These are phyloP conservation scores for Pachysandra terminalis DNA, from an alignment of 164 flowering plant genomes.

Conservation along the genomic window DNA sequence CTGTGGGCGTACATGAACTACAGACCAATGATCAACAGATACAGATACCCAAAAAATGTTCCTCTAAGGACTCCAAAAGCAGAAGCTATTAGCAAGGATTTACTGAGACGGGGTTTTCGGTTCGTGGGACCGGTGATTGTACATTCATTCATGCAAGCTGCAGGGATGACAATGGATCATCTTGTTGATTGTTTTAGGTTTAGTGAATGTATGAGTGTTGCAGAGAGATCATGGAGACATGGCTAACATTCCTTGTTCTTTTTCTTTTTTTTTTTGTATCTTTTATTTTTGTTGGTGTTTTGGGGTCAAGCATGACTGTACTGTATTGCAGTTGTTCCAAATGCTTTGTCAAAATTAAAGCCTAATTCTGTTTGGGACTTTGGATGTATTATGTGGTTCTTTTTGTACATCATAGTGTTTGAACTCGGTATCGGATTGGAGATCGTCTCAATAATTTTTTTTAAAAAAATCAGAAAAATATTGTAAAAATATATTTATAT, in stretches of 20 bases:
- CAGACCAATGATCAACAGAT: slow-evolving; percentile 66
- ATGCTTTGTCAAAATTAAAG: too few species aligned
- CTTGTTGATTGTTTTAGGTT: slow-evolving; percentile 74
- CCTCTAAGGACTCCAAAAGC: slow-evolving; percentile 78
- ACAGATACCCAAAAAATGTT: slow-evolving; percentile 64
- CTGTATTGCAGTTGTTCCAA: too few species aligned
- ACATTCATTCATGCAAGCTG: slow-evolving; percentile 87
- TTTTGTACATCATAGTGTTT: too few species aligned
- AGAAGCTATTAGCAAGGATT: slow-evolving; percentile 74
- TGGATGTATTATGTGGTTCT: too few species aligned
- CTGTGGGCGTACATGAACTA: slow-evolving; percentile 72
- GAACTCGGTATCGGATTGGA: too few species aligned
- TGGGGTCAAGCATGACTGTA: too few species aligned
- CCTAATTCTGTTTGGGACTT: too few species aligned
- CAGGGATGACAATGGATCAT: slow-evolving; percentile 86
- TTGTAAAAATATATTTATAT: too few species aligned
- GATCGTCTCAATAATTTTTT: too few species aligned
- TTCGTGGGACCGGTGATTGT: slow-evolving; percentile 83
- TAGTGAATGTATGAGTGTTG: slow-evolving; percentile 57
- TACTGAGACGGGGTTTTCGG: slow-evolving; percentile 68
- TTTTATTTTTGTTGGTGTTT: too few species aligned
- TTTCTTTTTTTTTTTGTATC: too few species aligned
- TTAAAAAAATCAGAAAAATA: too few species aligned
- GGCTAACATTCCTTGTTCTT: slow-evolving; percentile 12
- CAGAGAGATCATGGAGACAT: slow-evolving; percentile 50